Conservation (phyloP, 768 basidiomycete species). For the Lentinus tigrinus region DNA sequence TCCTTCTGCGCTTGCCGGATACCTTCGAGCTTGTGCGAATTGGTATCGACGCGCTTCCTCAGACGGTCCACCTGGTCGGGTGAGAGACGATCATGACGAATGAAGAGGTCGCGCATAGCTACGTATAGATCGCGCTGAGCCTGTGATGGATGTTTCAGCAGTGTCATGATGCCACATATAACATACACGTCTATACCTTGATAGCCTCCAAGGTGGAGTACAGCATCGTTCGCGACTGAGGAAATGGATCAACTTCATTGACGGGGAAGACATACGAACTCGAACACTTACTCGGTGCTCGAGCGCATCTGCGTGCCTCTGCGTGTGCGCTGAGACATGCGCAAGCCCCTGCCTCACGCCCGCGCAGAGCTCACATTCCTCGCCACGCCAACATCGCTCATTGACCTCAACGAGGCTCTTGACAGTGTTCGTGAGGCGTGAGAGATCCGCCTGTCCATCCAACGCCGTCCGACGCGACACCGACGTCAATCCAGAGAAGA, state of each 20-base stretch:
- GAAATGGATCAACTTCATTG: background rate
- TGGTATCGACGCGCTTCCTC: slow-evolving; percentile 80
- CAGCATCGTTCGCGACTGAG: slow-evolving; percentile 59
- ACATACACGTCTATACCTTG: slow-evolving; percentile 52
- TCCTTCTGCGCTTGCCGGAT: slow-evolving; percentile 71
- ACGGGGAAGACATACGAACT: background rate
- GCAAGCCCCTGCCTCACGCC: slow-evolving; percentile 74
- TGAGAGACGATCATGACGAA: slow-evolving; percentile 85
- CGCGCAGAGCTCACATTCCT: slow-evolving; percentile 75
- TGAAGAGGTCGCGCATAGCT: slow-evolving; percentile 82
- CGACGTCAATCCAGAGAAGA: slow-evolving; percentile 22
- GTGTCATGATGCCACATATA: too few relatives aligned
- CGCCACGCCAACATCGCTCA: slow-evolving; percentile 80
- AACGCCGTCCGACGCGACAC: slow-evolving; percentile 3
- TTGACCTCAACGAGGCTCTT: slow-evolving; percentile 76
- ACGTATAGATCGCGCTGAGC: slow-evolving; percentile 83
- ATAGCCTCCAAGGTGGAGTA: slow-evolving; percentile 73
- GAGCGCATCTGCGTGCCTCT: slow-evolving; percentile 69
- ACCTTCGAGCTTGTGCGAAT: slow-evolving; percentile 72
- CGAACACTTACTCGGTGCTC: slow-evolving; percentile 61
- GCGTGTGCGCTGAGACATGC: slow-evolving; percentile 64
- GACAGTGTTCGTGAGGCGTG: slow-evolving; percentile 80
- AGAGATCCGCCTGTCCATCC: slow-evolving; percentile 69
- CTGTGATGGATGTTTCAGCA: slow-evolving; percentile 33
- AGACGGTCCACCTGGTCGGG: slow-evolving; percentile 86